Evolutionary conservation across 2,329 filamentous ascomycete genomes (phyloP).

Genomic region (Ophidiomyces ophidiicola): DNA sequence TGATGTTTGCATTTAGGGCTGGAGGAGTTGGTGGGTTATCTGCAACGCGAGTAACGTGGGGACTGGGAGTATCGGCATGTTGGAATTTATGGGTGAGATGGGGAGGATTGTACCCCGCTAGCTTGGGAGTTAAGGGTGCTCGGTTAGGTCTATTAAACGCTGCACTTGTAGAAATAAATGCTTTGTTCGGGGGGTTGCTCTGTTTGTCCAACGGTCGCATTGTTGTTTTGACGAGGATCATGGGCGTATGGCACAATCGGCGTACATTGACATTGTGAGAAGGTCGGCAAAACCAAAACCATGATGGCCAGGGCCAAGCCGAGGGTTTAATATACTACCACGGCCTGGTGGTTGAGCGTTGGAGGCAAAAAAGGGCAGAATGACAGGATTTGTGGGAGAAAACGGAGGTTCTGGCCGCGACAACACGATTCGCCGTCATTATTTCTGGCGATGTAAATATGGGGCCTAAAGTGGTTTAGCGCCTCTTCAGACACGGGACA

Average conservation of each 20-base stretch:
- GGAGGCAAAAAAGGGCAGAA: too few species aligned
- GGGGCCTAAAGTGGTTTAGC: too few species aligned
- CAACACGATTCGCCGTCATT: too few species aligned
- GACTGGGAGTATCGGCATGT: conserved; percentile 25
- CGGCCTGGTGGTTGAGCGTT: too few species aligned
- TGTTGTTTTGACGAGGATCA: conserved; percentile 19
- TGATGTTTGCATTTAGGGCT: conserved; percentile 55
- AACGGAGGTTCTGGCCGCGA: too few species aligned
- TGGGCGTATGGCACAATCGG: conserved; percentile 23
- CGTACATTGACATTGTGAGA: conserved; percentile 38
- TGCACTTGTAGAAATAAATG: conserved; percentile 55
- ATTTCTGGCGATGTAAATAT: too few species aligned
- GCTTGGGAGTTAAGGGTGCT: conserved; percentile 47
- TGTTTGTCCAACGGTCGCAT: conserved; percentile 43
- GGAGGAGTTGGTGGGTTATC: conserved; percentile 46
- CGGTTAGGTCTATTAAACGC: conserved; percentile 43
- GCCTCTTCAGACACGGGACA: too few species aligned
- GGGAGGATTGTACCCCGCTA: conserved; percentile 31
- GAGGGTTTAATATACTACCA: too few species aligned
- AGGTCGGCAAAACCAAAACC: conserved; percentile 21
- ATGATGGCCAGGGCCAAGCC: conserved; percentile 27
- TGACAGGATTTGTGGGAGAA: too few species aligned
- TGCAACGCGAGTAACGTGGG: conserved; percentile 25
- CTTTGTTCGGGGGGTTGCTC: conserved; percentile 37
- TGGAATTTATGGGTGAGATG: conserved; percentile 26